Evolutionary conservation across 2,329 filamentous ascomycete species (phyloP).

Genomic region (Diaporthe eres): DNA sequence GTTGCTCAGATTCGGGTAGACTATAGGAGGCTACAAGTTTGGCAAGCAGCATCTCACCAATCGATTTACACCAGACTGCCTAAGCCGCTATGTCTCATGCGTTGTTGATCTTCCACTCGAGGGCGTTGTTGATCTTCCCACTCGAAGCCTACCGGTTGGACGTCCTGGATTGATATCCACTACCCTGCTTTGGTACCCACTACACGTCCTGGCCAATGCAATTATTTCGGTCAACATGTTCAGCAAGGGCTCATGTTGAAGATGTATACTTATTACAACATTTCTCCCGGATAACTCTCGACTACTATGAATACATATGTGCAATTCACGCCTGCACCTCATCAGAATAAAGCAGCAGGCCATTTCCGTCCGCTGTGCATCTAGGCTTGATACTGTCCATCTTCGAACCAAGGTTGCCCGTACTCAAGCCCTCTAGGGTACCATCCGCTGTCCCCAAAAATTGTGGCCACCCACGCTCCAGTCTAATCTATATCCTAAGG

Average conservation of each 20-base stretch:
- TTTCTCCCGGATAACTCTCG: background rate
- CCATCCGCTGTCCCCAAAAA: background rate
- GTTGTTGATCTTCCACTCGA: background rate
- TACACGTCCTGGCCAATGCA: too few species aligned
- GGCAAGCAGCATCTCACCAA: background rate
- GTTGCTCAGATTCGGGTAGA: background rate
- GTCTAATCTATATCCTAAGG: slow-evolving; percentile 39
- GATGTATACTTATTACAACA: background rate
- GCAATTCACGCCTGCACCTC: background rate
- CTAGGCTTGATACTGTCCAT: slow-evolving; percentile 14
- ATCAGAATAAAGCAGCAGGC: background rate
- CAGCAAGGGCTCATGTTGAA: background rate
- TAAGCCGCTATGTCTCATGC: too few species aligned
- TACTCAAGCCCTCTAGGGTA: background rate
- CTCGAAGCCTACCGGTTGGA: background rate
- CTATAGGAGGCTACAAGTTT: too few species aligned
- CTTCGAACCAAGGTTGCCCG: slow-evolving; percentile 7
- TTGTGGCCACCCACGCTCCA: background rate
- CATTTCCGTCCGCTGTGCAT: background rate
- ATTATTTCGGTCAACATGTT: background rate
- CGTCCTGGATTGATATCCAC: background rate
- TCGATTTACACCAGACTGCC: background rate
- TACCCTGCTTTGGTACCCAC: too few species aligned
- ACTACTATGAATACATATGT: background rate
- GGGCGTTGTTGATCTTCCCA: background rate